Evolutionary conservation across 176 grass and related monocot species (phyloP), one percentile per base, ranked within the genome.

Genomic region (Triticum turgidum): DNA sequence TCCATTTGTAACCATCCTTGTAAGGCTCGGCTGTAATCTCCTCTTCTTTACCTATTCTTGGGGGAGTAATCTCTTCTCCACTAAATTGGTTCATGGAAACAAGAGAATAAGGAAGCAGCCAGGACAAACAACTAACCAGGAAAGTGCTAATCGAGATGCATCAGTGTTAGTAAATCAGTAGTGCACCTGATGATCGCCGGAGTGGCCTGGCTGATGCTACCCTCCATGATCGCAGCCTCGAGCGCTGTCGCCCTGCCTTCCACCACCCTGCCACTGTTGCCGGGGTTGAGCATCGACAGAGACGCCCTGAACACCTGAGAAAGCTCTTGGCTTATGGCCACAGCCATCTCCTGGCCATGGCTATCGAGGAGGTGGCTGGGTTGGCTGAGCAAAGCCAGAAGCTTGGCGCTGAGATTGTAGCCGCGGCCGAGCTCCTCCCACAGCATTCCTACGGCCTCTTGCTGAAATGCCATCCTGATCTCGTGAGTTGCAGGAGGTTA

Each of bases 1-100:
- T 74, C 91, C 91, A 92, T 41, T 64, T 76, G 80, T 81, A 84
- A 5, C 91, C 91, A 65, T 92, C 87, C 51, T 74, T 76, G 73
- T 86, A 9, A 9, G 91, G 91, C 10, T 69, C 72, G 3, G 79
- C 4, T 25, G 91, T 92, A 21, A 87, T 47, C 71, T 91, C 86
- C 32, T 7, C 82, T 41, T 76, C 82, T 81, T 63, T 85, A 42
- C n/a, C 33, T 37, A 29, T 91, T 78, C 41, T 87, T 3, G 33
- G 4, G 10, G 62, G 27, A 37, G 9, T 63, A 61, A 59, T 25
- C 4, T 24, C 80, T 67, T 63, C 22, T 42, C 73, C 35, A 56
- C 14, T 87, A 42, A 32, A 69, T 12, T 63, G 11, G 79, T 24
- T 20, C 80, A 34, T 52, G 41, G 6, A 33, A 83, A 42, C 59